Evolutionary conservation across 345 rosid species (phyloP).

Genomic region (Populus alba): DNA sequence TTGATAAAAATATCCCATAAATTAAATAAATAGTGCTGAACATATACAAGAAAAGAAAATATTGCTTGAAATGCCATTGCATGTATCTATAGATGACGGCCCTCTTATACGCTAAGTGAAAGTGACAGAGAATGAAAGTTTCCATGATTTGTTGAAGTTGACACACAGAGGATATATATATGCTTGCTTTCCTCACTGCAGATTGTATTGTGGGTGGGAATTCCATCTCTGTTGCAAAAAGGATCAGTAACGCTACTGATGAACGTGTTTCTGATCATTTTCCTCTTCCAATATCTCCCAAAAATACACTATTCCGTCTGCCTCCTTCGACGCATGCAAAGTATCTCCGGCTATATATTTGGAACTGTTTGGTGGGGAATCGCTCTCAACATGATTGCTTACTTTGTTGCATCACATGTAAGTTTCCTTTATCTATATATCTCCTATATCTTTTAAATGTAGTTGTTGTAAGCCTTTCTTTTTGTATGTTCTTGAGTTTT

Average conservation of each 20-base stretch:
- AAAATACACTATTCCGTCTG: constrained; percentile 83
- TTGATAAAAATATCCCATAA: too few relatives aligned
- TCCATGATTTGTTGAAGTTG: too few relatives aligned
- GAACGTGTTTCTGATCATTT: constrained; percentile 60
- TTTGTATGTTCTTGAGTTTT: background rate
- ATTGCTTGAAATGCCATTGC: too few relatives aligned
- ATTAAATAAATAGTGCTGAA: too few relatives aligned
- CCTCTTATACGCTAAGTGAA: too few relatives aligned
- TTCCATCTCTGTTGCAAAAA: constrained; percentile 57
- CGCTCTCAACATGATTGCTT: constrained; percentile 86
- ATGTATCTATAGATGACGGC: too few relatives aligned
- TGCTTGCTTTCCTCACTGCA: constrained; percentile 24
- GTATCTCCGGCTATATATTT: constrained; percentile 82
- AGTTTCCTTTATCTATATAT: constrained; percentile 21
- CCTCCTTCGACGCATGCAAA: constrained; percentile 85
- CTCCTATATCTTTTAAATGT: background rate
- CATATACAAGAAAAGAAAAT: too few relatives aligned
- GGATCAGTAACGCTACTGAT: constrained; percentile 65
- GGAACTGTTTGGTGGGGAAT: constrained; percentile 99
- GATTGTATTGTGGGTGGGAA: constrained; percentile 76
- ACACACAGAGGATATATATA: too few relatives aligned
- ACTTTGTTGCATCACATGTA: constrained; percentile 94
- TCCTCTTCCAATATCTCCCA: constrained; percentile 93
- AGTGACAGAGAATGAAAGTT: too few relatives aligned
- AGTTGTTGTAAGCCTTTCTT: background rate